Evolutionary conservation across 768 basidiomycete species (phyloP).

Genomic region (Porphyrellus cyaneotinctus): DNA sequence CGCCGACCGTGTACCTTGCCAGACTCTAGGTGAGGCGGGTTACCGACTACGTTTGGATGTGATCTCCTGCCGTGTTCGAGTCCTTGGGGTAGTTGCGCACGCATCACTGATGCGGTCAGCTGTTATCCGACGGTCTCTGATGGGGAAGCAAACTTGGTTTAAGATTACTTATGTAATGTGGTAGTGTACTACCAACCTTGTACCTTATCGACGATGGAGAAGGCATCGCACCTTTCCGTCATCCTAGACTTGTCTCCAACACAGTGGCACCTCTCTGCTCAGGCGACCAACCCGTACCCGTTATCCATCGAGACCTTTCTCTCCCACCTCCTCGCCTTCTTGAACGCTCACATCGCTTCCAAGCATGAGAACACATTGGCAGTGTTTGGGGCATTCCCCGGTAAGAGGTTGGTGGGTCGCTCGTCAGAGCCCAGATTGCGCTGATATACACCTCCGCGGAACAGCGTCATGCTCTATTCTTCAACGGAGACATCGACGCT

Average conservation of each 20-base stretch:
- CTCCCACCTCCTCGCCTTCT: constrained; percentile 81
- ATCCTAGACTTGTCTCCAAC: constrained; percentile 82
- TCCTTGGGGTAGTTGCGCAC: too few relatives aligned
- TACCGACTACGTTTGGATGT: too few relatives aligned
- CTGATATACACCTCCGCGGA: neutral
- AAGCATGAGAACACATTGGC: constrained; percentile 91
- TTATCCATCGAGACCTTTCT: constrained; percentile 71
- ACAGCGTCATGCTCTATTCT: constrained; percentile 75
- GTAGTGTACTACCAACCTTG: neutral
- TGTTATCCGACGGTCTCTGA: too few relatives aligned
- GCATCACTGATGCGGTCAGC: too few relatives aligned
- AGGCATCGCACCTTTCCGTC: constrained; percentile 68
- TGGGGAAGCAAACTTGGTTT: too few relatives aligned
- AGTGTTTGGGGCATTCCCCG: constrained; percentile 85
- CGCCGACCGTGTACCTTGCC: too few relatives aligned
- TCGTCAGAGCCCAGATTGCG: neutral
- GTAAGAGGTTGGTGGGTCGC: constrained; percentile 60
- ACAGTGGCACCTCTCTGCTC: constrained; percentile 77
- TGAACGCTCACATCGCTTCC: constrained; percentile 89
- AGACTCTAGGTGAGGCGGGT: too few relatives aligned
- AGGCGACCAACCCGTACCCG: constrained; percentile 43
- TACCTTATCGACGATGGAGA: constrained; percentile 40
- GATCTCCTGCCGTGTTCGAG: too few relatives aligned
- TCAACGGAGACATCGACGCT: constrained; percentile 45
- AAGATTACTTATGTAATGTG: too few relatives aligned